Base-by-base conservation (phyloP, 306 rosid species). In the Macrotyloma uniflorum region DNA sequence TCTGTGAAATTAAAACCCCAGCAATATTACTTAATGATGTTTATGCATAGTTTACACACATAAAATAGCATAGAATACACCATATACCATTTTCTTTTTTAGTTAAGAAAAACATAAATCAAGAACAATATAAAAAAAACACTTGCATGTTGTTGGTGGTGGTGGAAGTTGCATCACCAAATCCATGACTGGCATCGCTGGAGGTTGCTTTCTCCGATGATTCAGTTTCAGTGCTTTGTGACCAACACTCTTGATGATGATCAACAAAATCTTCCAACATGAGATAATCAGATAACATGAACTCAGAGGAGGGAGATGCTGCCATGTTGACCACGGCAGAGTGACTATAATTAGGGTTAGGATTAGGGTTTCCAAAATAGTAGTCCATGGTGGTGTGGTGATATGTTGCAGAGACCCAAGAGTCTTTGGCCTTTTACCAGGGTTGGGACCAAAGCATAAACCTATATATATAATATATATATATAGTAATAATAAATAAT, bases 251-350 rank as follows among this genome's bases (percentile, higher is more conserved):
- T 72, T 79, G 70, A 5, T 65, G 82, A 58, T 42, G 3, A 11
- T 67, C 72, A 2, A 1, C 54, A 2, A 0, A 53, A 12, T 69
- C 84, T 40, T 76, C 86, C 1, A 85, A 38, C 61, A 82, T 1
- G 5, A 89, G 86, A 74, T 68, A 89, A 69, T 91, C 88, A 20
- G 90, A 83, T 33, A 83, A 2, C 36, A 82, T 81, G 45, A 83
- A 86, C 19, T 87, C 87, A 2, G 77, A 66, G 5, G 86, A 73
- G 8, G 72, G 8, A 19, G 77, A 77, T 43, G 49, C 80, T 43
- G 45, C 83, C 54, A 70, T 49, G 15, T 70, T 75, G 1, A 18
- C 0, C 2, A 67, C 59, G 32, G 82, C 22, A 15, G 76, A 33
- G 40, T 42, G 33, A 8, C 32, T 1, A 57, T 19, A 63, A 80